Evolutionary conservation across 2,329 filamentous ascomycete species (phyloP).

Genomic region (Fusarium foetens): DNA sequence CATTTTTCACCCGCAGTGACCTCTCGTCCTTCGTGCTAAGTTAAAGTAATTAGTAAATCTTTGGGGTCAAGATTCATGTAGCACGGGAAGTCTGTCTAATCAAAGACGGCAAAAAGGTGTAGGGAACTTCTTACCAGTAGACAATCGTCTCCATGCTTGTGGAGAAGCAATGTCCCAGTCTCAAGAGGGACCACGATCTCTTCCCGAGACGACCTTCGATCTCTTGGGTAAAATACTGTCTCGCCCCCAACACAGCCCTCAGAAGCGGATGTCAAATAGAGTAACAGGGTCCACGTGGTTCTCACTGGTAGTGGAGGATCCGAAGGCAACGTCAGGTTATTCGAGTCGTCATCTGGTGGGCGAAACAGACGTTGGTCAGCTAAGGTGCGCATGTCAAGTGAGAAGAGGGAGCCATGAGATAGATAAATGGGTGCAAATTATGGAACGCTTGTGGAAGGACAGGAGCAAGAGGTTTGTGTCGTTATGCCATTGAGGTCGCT

Average conservation of each 20-base stretch:
- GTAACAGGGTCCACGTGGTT: constrained; percentile 91
- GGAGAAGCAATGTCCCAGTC: constrained; percentile 85
- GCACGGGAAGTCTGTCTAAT: neutral
- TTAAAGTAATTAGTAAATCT: constrained; percentile 12
- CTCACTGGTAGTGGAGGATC: constrained; percentile 47
- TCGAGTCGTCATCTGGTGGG: constrained; percentile 82
- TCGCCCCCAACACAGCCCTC: constrained; percentile 86
- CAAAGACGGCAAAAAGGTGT: neutral
- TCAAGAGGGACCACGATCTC: constrained; percentile 79
- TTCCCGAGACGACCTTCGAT: constrained; percentile 64
- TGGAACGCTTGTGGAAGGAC: neutral
- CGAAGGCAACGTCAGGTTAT: constrained; percentile 69
- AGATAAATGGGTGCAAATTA: neutral
- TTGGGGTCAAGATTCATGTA: neutral
- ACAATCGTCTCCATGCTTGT: constrained; percentile 90
- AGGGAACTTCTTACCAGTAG: constrained; percentile 68
- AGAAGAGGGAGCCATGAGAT: neutral
- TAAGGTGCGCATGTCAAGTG: neutral
- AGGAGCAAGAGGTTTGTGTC: neutral
- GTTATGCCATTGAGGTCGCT: neutral
- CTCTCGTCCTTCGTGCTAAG: constrained; percentile 81
- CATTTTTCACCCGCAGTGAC: constrained; percentile 87
- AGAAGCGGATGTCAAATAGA: constrained; percentile 82
- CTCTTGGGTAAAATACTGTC: constrained; percentile 88
- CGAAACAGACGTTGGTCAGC: constrained; percentile 8